These are phyloP conservation scores for Paulownia fortunei DNA, from an alignment of 257 asterid genomes.

Conservation along the genomic window DNA sequence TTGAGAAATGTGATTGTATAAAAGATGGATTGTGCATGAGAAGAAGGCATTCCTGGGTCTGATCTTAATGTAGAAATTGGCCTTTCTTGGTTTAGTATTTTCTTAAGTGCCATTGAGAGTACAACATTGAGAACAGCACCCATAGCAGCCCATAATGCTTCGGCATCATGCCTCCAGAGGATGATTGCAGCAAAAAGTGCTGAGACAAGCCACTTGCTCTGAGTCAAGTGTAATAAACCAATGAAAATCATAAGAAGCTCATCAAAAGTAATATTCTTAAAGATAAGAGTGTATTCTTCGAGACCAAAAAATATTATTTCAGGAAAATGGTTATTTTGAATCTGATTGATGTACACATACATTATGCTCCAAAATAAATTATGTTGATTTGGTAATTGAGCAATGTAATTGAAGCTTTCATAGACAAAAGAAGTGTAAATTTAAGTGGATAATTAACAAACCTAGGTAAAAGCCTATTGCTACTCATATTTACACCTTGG, in stretches of 20 bases:
- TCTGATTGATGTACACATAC: neutral
- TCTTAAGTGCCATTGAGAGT: conserved; percentile 58
- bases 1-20: conserved; percentile 48
- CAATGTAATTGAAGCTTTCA: neutral
- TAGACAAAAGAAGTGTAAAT: neutral
- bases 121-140: conserved; percentile 64
- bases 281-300: neutral
- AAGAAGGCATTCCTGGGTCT: conserved; percentile 97
- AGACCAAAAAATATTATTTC: neutral
- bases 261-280: neutral
- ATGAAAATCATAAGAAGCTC: conserved; percentile 2
- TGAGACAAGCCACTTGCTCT: conserved; percentile 81
- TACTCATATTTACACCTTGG: neutral
- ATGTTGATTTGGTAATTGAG: neutral
- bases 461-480: neutral
- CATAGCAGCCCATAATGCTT: conserved; percentile 66
- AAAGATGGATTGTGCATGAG: conserved; percentile 78
- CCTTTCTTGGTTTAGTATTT: conserved; percentile 70
- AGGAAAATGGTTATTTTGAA: neutral
- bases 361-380: neutral
- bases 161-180: conserved; percentile 78
- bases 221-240: conserved; percentile 36
- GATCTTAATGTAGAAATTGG: conserved; percentile 67
- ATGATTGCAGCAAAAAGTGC: conserved; percentile 42
- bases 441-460: neutral